Conservation (phyloP, 2,329 filamentous ascomycete genomes). For the Trichoderma breve region DNA sequence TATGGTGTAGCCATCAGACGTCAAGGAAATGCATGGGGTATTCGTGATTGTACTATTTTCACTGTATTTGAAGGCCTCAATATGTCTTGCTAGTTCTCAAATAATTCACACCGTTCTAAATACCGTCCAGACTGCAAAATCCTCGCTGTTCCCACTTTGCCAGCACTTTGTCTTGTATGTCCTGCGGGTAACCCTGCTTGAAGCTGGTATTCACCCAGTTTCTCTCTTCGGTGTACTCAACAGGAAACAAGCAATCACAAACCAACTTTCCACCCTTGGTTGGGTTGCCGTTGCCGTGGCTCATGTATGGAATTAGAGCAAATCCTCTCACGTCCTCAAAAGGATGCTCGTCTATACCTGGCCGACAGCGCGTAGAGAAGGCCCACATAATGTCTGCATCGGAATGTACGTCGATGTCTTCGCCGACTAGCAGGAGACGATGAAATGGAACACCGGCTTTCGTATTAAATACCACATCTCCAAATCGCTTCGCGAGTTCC, state of each 20-base stretch:
- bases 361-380: neutral
- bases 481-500: neutral
- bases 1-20: too few species aligned
- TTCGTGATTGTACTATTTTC: too few species aligned
- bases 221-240: neutral
- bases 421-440: neutral
- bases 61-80: too few species aligned
- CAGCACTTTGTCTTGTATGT: neutral
- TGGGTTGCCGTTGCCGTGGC: constrained; percentile 35
- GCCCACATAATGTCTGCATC: neutral
- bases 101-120: too few species aligned
- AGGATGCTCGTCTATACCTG: neutral
- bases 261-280: neutral
- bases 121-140: neutral
- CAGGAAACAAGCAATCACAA: neutral
- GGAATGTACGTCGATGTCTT: neutral
- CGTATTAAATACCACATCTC: neutral
- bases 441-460: neutral
- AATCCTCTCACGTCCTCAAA: neutral
- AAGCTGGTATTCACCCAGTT: neutral
- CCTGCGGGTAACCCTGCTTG: neutral
- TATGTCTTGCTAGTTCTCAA: too few species aligned
- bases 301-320: neutral
- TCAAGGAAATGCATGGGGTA: too few species aligned
- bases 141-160: neutral